Percentiles rank a stretch among this genome's conserved stretches.
Evolutionary conservation across 768 basidiomycete genomes (phyloP).

Genomic region (Lepiota subincarnata): DNA sequence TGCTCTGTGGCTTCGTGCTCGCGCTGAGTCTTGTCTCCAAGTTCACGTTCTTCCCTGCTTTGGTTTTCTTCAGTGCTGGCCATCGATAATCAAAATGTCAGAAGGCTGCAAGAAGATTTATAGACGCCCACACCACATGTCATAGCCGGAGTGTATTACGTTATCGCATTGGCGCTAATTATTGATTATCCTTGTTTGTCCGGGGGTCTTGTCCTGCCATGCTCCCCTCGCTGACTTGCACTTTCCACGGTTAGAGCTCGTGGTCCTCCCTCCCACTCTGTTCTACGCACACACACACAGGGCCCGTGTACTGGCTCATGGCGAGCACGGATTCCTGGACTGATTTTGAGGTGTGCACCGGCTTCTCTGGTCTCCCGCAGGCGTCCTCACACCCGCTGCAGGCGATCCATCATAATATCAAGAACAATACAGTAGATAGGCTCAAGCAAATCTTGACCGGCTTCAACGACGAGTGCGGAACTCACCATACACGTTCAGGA

Average conservation of each 20-base stretch:
- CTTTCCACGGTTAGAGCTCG: constrained; percentile 12
- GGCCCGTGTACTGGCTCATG: constrained; percentile 35
- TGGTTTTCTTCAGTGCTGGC: constrained; percentile 48
- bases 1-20: constrained; percentile 77
- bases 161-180: constrained; percentile 2
- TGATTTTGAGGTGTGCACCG: constrained; percentile 65
- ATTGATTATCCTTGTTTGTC: constrained; percentile 20
- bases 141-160: constrained; percentile 7
- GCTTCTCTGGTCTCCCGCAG: constrained; percentile 15
- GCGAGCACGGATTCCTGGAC: constrained; percentile 58
- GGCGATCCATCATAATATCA: constrained; percentile 67
- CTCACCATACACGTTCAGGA: constrained; percentile 67
- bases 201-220: constrained; percentile 10
- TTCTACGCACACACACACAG: constrained; percentile 11
- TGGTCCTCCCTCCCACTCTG: neutral
- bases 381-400: constrained; percentile 26
- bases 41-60: constrained; percentile 70
- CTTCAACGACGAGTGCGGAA: constrained; percentile 74
- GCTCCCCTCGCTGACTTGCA: constrained; percentile 11
- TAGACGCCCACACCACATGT: neutral
- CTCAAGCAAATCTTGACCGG: constrained; percentile 78
- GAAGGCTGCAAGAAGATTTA: neutral
- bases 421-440: constrained; percentile 78
- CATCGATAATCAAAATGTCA: constrained; percentile 15
- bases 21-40: constrained; percentile 62